phyloP scores from a whole-genome alignment of 1,284 basidiomycete species.

The Violaceomyces palustris region DNA sequence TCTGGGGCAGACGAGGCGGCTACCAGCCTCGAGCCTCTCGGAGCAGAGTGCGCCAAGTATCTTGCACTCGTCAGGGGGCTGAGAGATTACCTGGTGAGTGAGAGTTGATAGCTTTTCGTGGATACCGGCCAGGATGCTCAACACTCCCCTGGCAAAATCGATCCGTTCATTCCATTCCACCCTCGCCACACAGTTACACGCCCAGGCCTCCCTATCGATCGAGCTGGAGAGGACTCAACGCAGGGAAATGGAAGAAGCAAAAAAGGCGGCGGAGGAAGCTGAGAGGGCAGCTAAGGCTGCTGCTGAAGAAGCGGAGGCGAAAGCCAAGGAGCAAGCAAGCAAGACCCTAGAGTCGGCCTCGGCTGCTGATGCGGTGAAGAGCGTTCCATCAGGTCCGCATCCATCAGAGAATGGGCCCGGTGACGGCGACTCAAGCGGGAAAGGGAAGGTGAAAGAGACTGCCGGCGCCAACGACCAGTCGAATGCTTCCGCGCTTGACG shows the following conservation, averaged over 20 bases:
- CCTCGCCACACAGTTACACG: constrained; percentile 7
- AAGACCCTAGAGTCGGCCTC: not conserved
- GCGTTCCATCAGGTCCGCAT: constrained; percentile 1
- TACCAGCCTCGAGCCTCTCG: constrained; percentile 13
- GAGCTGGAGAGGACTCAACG: constrained; percentile 25
- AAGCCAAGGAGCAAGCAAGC: no score
- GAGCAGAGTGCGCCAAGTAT: constrained; percentile 18
- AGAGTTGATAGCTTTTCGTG: no score
- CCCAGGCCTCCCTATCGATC: constrained; percentile 22
- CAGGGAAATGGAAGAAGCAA: constrained; percentile 17
- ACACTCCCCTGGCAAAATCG: not conserved
- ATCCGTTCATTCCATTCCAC: not conserved
- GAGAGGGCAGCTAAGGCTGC: not conserved
- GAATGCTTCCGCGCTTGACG: not conserved
- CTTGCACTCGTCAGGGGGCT: constrained; percentile 19
- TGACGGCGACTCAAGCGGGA: not conserved
- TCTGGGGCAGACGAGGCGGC: constrained; percentile 4
- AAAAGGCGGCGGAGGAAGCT: constrained; percentile 1
- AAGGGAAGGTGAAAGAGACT: not conserved
- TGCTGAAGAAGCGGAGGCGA: constrained; percentile 14
- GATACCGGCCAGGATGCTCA: no score
- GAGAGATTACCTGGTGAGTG: constrained; percentile 11
- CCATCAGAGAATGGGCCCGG: no score
- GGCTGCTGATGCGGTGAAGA: not conserved
- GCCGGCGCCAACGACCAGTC: constrained; percentile 1